Percentiles rank a stretch among this genome's conserved stretches.
Evolutionary conservation across 208 protist species (phyloP).

Genomic region (Leishmania aethiopica): DNA sequence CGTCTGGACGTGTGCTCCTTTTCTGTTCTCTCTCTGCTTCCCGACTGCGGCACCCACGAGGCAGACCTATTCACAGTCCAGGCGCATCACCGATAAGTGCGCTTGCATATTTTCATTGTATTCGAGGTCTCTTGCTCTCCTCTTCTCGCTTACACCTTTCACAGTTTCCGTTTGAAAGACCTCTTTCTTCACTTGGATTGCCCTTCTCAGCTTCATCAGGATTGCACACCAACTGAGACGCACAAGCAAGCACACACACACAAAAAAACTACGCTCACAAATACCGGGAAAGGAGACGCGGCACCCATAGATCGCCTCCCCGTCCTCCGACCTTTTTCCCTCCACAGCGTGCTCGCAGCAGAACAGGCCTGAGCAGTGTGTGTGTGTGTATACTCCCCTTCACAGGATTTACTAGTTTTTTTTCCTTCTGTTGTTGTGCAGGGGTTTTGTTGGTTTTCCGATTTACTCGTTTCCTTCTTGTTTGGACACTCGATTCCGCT

Average conservation of each 20-base stretch:
- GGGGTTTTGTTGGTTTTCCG: not conserved
- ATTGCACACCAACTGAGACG: not conserved
- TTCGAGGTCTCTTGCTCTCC: not conserved
- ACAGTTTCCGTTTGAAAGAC: not conserved
- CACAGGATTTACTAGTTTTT: not conserved
- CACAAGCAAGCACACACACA: not conserved
- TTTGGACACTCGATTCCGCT: not conserved
- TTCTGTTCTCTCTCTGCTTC: not conserved
- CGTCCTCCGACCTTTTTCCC: not conserved
- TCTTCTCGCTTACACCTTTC: not conserved
- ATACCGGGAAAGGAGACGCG: not conserved
- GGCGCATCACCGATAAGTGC: not conserved
- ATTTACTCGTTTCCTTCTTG: not conserved
- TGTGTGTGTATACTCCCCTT: not conserved
- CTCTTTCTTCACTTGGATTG: not conserved
- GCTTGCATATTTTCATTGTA: not conserved
- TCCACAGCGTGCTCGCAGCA: not conserved
- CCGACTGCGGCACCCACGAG: not conserved
- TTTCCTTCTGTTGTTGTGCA: not conserved
- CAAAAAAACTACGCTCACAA: not conserved
- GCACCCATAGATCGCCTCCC: not conserved
- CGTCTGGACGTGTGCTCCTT: not conserved
- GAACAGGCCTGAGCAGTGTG: not conserved
- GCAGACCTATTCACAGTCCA: not conserved
- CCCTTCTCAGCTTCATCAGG: not conserved